phyloP scores from a whole-genome alignment of 805 yeast species.

The Alloascoidea hylecoeti region DNA sequence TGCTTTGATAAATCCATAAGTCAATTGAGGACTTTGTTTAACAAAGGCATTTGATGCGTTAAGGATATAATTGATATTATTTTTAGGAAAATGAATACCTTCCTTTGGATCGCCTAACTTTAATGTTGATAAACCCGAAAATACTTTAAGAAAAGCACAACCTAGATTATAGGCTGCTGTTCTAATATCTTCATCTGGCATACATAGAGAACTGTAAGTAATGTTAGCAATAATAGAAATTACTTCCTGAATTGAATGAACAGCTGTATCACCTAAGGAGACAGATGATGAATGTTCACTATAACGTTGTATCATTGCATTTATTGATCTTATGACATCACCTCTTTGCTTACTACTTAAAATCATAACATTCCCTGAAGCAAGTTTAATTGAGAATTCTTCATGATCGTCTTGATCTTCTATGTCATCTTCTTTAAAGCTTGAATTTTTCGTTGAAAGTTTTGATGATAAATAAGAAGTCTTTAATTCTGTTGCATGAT shows the following conservation, averaged over 20 bases:
- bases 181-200: conserved; percentile 42
- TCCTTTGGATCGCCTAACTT: conserved; percentile 37
- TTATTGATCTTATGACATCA: neutral
- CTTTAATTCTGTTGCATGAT: conserved; percentile 23
- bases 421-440: no score
- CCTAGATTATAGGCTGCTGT: conserved; percentile 49
- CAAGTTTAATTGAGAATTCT: conserved; percentile 31
- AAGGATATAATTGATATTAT: conserved; percentile 45
- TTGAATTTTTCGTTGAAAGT: no score
- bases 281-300: neutral
- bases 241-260: conserved; percentile 19
- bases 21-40: conserved; percentile 35
- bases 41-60: conserved; percentile 47
- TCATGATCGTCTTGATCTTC: conserved; percentile 30
- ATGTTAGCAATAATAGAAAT: conserved; percentile 52
- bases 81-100: conserved; percentile 55
- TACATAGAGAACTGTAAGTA: conserved; percentile 54
- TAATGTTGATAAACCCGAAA: conserved; percentile 46
- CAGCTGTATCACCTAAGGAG: conserved; percentile 17
- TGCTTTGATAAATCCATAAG: conserved; percentile 37
- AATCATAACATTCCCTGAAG: neutral
- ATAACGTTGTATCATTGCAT: neutral
- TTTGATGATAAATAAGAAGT: conserved; percentile 23
- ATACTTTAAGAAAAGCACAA: conserved; percentile 45
- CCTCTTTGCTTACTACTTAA: neutral